These are phyloP conservation scores for Apodospora peruviana DNA, from an alignment of 495 filamentous ascomycete species.

Conservation along the genomic window DNA sequence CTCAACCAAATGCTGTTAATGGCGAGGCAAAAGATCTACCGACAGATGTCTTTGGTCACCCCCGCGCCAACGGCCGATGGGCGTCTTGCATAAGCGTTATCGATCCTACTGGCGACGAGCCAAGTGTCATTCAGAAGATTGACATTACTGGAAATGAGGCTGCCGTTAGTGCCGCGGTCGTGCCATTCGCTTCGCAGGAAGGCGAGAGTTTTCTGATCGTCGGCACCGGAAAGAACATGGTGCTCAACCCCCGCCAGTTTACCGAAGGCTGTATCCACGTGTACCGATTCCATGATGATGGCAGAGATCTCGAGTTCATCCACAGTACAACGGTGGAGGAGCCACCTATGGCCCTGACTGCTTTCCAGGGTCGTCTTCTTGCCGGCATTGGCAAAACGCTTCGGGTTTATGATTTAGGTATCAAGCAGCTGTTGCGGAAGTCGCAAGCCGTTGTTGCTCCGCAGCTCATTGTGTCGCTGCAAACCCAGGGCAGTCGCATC, in stretches of 20 bases:
- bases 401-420: slow-evolving; percentile 83
- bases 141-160: slow-evolving; percentile 88
- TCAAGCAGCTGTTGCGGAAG: slow-evolving; percentile 87
- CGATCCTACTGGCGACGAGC: slow-evolving; percentile 71
- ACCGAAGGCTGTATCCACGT: slow-evolving; percentile 83
- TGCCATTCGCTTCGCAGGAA: slow-evolving; percentile 80
- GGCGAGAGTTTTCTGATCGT: slow-evolving; percentile 88
- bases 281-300: slow-evolving; percentile 84
- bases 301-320: slow-evolving; percentile 82
- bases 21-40: slow-evolving; percentile 65
- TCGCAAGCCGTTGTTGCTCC: slow-evolving; percentile 74
- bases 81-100: slow-evolving; percentile 89
- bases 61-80: slow-evolving; percentile 79
- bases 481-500: slow-evolving; percentile 88
- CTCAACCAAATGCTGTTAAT: slow-evolving; percentile 60
- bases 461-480: slow-evolving; percentile 76
- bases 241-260: slow-evolving; percentile 65
- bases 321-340: slow-evolving; percentile 91
- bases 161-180: slow-evolving; percentile 76
- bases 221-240: slow-evolving; percentile 87
- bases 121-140: slow-evolving; percentile 61
- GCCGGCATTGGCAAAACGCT: slow-evolving; percentile 79
- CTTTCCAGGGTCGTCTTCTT: slow-evolving; percentile 86
- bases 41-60: slow-evolving; percentile 85
- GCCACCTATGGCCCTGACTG: slow-evolving; percentile 80